These are phyloP conservation scores for Butyriboletus appendiculatus DNA, from an alignment of 1,284 basidiomycete genomes.

Conservation along the genomic window DNA sequence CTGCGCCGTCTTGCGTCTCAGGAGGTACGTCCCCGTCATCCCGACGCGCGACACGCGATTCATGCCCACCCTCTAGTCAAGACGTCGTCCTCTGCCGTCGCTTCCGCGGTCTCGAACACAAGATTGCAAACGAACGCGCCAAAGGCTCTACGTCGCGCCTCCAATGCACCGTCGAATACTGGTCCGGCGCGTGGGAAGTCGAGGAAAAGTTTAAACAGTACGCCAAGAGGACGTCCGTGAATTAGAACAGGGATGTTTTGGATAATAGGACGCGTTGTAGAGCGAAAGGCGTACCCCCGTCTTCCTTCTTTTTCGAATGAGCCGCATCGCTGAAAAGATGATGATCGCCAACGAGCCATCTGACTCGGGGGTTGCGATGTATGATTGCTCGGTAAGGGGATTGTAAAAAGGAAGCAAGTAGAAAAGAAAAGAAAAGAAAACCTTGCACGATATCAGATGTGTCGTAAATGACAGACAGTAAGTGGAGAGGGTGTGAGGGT, in stretches of 20 bases:
- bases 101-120: constrained; percentile 72
- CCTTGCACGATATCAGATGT: constrained; percentile 5
- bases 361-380: not conserved
- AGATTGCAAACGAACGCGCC: constrained; percentile 61
- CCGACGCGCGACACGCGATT: not conserved
- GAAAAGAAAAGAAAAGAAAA: not conserved
- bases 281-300: not conserved
- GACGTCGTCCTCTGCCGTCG: constrained; percentile 79
- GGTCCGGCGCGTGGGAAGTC: constrained; percentile 93
- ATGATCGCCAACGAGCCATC: not conserved
- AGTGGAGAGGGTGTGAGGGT: not conserved
- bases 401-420: not conserved
- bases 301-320: no score
- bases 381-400: constrained; percentile 2
- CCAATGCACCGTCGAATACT: constrained; percentile 73
- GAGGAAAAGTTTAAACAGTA: constrained; percentile 70
- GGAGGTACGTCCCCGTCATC: constrained; percentile 51
- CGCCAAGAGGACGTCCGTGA: constrained; percentile 9
- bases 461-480: constrained; percentile 13
- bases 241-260: not conserved
- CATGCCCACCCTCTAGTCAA: constrained; percentile 46
- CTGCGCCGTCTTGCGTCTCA: constrained; percentile 85
- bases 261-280: not conserved
- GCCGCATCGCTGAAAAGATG: not conserved
- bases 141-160: constrained; percentile 60